Evolutionary conservation across 1,139 yeast species (phyloP).

Genomic region (Taphrina communis): DNA sequence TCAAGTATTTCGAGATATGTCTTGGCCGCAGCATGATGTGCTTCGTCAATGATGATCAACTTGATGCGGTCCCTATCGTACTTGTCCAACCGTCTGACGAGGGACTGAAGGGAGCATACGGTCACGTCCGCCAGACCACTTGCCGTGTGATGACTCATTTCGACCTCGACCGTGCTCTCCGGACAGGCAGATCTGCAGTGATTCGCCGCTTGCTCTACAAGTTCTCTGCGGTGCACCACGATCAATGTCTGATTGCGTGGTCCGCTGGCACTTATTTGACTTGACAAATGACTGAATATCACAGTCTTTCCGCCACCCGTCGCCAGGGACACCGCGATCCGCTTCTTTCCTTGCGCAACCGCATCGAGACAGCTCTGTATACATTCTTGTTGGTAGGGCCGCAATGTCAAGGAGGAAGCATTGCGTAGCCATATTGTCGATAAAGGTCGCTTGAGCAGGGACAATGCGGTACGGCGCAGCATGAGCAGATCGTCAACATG

Average conservation of each 20-base stretch:
- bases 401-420: conserved; percentile 48
- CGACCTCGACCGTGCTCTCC: conserved; percentile 63
- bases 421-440: neutral
- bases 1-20: conserved; percentile 66
- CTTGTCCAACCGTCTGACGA: conserved; percentile 60
- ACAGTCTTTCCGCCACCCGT: conserved; percentile 96
- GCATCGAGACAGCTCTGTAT: conserved; percentile 63
- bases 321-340: conserved; percentile 85
- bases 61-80: conserved; percentile 68
- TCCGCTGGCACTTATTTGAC: conserved; percentile 57
- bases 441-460: neutral
- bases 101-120: conserved; percentile 77
- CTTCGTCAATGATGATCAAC: conserved; percentile 84
- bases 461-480: neutral
- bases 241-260: conserved; percentile 60
- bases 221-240: conserved; percentile 80
- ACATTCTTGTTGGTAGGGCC: conserved; percentile 78
- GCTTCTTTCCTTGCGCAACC: conserved; percentile 56
- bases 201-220: conserved; percentile 70
- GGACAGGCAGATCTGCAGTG: conserved; percentile 62
- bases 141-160: conserved; percentile 65
- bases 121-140: conserved; percentile 63
- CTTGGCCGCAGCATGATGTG: conserved; percentile 85
- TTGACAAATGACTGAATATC: conserved; percentile 71
- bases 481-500: neutral